These are phyloP conservation scores for Hyphodiscus hymeniophilus DNA, from an alignment of 495 filamentous ascomycete species.

Conservation along the genomic window DNA sequence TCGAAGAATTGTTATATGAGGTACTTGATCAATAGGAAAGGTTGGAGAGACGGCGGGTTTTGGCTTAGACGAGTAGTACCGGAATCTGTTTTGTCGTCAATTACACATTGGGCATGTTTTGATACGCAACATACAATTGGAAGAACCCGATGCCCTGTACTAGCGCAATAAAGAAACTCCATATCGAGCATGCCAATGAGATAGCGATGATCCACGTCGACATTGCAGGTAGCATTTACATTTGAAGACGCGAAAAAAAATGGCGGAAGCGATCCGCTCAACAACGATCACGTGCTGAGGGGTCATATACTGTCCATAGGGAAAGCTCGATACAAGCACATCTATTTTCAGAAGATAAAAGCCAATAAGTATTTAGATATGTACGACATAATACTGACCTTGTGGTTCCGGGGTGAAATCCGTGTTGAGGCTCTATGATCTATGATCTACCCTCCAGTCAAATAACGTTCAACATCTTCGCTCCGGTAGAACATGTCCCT, in stretches of 20 bases:
- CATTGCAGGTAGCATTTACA: constrained; percentile 8
- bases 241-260: too few relatives aligned
- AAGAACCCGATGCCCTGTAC: constrained; percentile 43
- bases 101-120: not conserved
- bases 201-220: constrained; percentile 32
- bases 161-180: constrained; percentile 38
- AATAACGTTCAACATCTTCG: constrained; percentile 64
- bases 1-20: constrained; percentile 88
- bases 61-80: constrained; percentile 38
- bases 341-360: too few relatives aligned
- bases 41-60: constrained; percentile 34
- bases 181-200: constrained; percentile 37
- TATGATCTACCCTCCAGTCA: constrained; percentile 29
- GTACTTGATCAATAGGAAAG: constrained; percentile 40
- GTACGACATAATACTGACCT: too few relatives aligned
- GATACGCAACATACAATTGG: constrained; percentile 36
- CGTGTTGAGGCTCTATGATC: too few relatives aligned
- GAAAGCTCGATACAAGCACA: too few relatives aligned
- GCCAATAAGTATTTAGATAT: too few relatives aligned
- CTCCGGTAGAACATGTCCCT: constrained; percentile 59
- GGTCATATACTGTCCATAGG: too few relatives aligned
- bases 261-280: too few relatives aligned
- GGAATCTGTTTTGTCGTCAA: constrained; percentile 32
- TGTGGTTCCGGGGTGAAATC: too few relatives aligned
- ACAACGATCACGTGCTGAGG: too few relatives aligned